Conservation (phyloP, 2,329 filamentous ascomycete genomes). For the Chaetomiaceae sp. region DNA sequence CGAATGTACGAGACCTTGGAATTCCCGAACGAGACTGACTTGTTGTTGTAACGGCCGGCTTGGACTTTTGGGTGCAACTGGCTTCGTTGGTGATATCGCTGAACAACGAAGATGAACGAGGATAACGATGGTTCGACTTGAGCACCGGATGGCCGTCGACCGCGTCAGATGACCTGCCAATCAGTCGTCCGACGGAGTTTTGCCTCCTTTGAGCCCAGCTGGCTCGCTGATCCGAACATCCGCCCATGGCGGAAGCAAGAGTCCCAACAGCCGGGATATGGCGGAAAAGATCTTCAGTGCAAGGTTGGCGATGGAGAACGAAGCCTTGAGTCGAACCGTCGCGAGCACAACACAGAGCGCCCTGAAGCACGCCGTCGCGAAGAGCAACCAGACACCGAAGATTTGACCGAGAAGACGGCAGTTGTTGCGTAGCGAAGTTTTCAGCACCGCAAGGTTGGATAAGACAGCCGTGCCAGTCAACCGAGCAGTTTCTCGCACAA, state of each 20-base stretch:
- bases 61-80: neutral
- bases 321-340: no score
- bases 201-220: neutral
- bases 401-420: no score
- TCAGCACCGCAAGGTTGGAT: no score
- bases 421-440: no score
- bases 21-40: neutral
- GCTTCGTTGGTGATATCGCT: neutral
- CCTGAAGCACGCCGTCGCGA: no score
- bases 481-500: no score
- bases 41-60: neutral
- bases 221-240: neutral
- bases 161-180: neutral
- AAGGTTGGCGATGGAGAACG: neutral
- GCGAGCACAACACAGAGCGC: no score
- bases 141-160: neutral
- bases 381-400: no score
- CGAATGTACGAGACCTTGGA: constrained; percentile 18
- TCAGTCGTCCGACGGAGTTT: neutral
- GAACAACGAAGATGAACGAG: neutral
- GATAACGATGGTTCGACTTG: neutral
- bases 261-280: neutral
- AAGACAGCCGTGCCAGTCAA: no score
- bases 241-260: neutral
- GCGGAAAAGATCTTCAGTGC: neutral